Base-by-base conservation (phyloP, 2,329 filamentous ascomycete species). In the Apiospora rasikravindrae region DNA sequence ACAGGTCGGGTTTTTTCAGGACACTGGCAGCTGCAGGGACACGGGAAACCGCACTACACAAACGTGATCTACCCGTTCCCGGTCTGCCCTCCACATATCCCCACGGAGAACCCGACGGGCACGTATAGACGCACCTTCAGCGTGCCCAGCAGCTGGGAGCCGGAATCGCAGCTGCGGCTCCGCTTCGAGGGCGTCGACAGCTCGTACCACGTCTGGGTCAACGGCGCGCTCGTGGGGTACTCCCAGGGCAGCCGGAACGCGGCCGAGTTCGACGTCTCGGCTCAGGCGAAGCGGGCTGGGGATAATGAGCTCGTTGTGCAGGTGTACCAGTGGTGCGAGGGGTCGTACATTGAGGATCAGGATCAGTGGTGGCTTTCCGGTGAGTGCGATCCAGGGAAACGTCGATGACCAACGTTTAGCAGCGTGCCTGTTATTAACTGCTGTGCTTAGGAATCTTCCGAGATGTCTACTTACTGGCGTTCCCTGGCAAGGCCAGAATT, bases 161-260 rank as follows among this genome's bases (percentile, higher is more conserved):
- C 77, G 13, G 78, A 81, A 71, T 78, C 75, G 6, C 89, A 91
- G 74, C 81, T 93, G 24, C 85, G 91, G 22, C 81, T 94, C 29
- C 84, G 92, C 14, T 94, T 93, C 73, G 92, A 94, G 71, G 92
- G 92, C 1, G 91, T 94, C 0, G 92, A 94, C 76, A 91, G 90
- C 76, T 89, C 91, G 0, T 94, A 91, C 76, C 91, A 93, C 78
- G 81, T 93, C 14, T 93, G 88, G 86, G 82, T 94, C 8, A 94
- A 94, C 74, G 90, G 90, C 0, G 78, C 83, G 22, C 81, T 90
- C 47, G 83, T 93, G 2, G 92, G 92, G 2, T 94, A 93, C 76
- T 89, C 89, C 2, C 91, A 94, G 77, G 92, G 92, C 0, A 88
- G 88, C 13, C 85, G 92, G 49, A 94, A 94, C 75, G 86, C 92